phyloP scores from a whole-genome alignment of 805 yeast species.

The Metschnikowia proteae region DNA sequence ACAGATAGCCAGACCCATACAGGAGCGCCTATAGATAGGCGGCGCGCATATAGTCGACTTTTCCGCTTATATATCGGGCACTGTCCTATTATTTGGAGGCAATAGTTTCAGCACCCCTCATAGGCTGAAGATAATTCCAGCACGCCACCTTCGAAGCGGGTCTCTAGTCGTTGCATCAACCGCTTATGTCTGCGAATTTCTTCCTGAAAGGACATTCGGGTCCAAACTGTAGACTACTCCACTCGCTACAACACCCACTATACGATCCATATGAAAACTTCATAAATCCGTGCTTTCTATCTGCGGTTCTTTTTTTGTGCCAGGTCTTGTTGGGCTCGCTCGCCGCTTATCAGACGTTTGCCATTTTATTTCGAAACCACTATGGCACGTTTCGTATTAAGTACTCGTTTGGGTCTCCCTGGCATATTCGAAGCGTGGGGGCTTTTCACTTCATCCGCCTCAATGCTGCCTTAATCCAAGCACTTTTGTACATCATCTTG shows the following conservation, averaged over 20 bases:
- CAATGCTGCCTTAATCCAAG: slow-evolving; percentile 16
- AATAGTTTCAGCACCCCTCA: not conserved
- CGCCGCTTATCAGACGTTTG: slow-evolving; percentile 16
- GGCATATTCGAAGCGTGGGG: slow-evolving; percentile 15
- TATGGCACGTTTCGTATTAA: slow-evolving; percentile 22
- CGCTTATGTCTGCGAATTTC: not conserved
- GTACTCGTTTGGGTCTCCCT: slow-evolving; percentile 23
- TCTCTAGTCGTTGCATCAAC: too few relatives aligned
- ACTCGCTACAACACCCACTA: slow-evolving; percentile 20
- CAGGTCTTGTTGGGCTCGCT: slow-evolving; percentile 14
- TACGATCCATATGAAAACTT: slow-evolving; percentile 22
- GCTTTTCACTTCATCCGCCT: slow-evolving; percentile 14
- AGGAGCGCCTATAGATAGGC: not conserved
- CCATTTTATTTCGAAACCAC: slow-evolving; percentile 16
- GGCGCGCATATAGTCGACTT: not conserved
- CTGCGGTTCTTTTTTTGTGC: slow-evolving; percentile 10
- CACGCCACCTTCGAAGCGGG: too few relatives aligned
- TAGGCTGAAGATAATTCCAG: too few relatives aligned
- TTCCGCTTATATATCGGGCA: not conserved
- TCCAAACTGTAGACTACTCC: slow-evolving; percentile 8
- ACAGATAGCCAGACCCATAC: not conserved
- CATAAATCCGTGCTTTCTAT: slow-evolving; percentile 30
- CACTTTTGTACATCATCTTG: slow-evolving; percentile 13
- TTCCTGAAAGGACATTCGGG: not conserved
- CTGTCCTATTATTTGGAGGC: not conserved